Percentiles rank a stretch among this genome's conserved stretches.
Evolutionary conservation across 2,329 filamentous ascomycete species (phyloP).

Genomic region (Stagonosporopsis rhizophila): DNA sequence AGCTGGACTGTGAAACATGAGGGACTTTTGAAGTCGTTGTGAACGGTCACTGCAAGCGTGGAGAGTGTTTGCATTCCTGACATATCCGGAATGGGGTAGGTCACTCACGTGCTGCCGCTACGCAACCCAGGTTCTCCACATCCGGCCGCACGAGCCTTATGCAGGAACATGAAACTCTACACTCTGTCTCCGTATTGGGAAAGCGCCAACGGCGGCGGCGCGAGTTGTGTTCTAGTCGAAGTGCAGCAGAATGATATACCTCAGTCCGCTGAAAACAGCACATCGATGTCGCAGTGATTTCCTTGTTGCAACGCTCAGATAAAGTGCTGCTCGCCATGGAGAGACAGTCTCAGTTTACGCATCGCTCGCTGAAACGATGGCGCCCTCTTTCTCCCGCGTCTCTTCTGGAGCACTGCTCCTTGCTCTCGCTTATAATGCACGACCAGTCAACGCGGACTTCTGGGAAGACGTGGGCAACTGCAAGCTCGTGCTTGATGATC

Average conservation of each 20-base stretch:
- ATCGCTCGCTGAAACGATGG: conserved; percentile 13
- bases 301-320: conserved; percentile 11
- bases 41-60: conserved; percentile 15
- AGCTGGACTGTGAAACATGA: conserved; percentile 34
- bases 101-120: conserved; percentile 3
- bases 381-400: conserved; percentile 16
- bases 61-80: conserved; percentile 15
- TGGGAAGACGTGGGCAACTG: conserved; percentile 20
- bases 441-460: conserved; percentile 14
- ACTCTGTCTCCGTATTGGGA: not conserved
- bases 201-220: conserved; percentile 1
- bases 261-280: conserved; percentile 14
- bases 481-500: conserved; percentile 16
- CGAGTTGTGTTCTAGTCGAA: not conserved
- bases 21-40: conserved; percentile 29
- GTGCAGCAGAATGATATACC: conserved; percentile 2
- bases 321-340: conserved; percentile 11
- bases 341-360: conserved; percentile 13
- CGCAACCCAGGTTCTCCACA: conserved; percentile 1
- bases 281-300: not conserved
- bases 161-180: conserved; percentile 6
- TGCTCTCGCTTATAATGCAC: conserved; percentile 17
- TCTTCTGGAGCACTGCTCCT: conserved; percentile 17
- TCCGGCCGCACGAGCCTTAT: conserved; percentile 2
- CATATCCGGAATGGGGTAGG: conserved; percentile 4